A percentile compares a stretch with the other conserved stretches of the same genome.
These are phyloP conservation scores for Salvia hispanica DNA, from an alignment of 257 asterid genomes.

Conservation along the genomic window DNA sequence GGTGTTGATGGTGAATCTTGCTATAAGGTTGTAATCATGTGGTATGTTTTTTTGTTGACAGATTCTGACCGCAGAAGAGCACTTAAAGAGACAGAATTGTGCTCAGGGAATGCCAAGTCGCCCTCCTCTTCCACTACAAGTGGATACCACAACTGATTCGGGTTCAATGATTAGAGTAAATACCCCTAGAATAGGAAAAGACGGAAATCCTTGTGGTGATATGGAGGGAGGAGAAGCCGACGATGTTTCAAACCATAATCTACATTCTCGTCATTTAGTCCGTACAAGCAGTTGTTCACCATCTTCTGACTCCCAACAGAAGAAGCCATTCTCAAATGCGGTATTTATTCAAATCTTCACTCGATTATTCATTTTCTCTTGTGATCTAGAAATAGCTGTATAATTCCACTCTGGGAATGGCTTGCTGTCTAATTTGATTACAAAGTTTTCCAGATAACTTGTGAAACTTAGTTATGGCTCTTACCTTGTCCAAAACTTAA, in stretches of 20 bases:
- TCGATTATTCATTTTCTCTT: not conserved
- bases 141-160: slow-evolving; percentile 77
- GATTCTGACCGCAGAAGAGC: slow-evolving; percentile 90
- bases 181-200: slow-evolving; percentile 78
- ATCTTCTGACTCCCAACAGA: slow-evolving; percentile 74
- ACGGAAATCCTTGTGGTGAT: slow-evolving; percentile 63
- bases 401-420: not conserved
- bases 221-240: slow-evolving; percentile 69
- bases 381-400: slow-evolving; percentile 16
- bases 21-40: not conserved
- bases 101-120: slow-evolving; percentile 56
- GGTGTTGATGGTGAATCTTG: slow-evolving; percentile 11
- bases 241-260: slow-evolving; percentile 55
- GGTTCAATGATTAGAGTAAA: slow-evolving; percentile 70
- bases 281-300: slow-evolving; percentile 82
- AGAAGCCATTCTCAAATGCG: slow-evolving; percentile 54
- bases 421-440: not conserved
- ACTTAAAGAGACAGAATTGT: slow-evolving; percentile 61
- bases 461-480: slow-evolving; percentile 14
- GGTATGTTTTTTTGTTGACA: slow-evolving; percentile 35
- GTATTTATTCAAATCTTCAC: slow-evolving; percentile 41
- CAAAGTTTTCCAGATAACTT: not conserved
- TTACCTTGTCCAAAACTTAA: not conserved
- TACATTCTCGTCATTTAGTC: slow-evolving; percentile 54
- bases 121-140: slow-evolving; percentile 66